Conservation (phyloP, 495 filamentous ascomycete species). For the Collariella sp. region DNA sequence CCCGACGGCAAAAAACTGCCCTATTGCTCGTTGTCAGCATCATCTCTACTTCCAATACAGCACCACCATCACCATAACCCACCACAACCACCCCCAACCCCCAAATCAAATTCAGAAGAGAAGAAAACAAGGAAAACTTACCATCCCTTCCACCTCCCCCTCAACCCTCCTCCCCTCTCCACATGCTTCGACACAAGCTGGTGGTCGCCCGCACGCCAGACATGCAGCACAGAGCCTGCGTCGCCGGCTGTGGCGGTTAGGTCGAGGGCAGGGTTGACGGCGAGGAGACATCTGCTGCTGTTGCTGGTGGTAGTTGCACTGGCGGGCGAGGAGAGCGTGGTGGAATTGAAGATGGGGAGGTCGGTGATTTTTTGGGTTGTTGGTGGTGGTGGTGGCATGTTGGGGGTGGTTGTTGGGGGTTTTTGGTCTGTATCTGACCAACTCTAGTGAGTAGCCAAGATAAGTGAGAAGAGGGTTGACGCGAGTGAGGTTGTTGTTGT, state of each 20-base stretch:
- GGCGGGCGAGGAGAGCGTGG: slow-evolving; percentile 32
- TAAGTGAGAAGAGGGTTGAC: too few species aligned
- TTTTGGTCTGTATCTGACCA: too few species aligned
- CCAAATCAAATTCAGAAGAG: slow-evolving; percentile 6
- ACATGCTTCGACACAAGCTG: slow-evolving; percentile 37
- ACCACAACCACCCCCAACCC: slow-evolving; percentile 24
- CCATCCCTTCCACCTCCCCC: slow-evolving; percentile 72
- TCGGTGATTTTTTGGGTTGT: not conserved
- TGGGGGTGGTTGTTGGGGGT: too few species aligned
- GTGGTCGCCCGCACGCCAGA: slow-evolving; percentile 44
- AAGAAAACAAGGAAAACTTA: slow-evolving; percentile 25
- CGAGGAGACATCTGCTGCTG: slow-evolving; percentile 37
- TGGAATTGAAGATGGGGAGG: slow-evolving; percentile 37
- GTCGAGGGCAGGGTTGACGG: slow-evolving; percentile 78
- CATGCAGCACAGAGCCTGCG: slow-evolving; percentile 56
- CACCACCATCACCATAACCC: too few species aligned
- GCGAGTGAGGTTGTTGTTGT: too few species aligned
- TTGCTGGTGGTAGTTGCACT: too few species aligned
- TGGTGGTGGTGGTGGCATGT: not conserved
- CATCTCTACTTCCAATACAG: too few species aligned
- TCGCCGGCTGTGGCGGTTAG: slow-evolving; percentile 66
- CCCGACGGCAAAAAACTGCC: slow-evolving; percentile 66
- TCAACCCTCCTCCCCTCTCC: slow-evolving; percentile 44
- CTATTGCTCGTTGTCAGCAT: slow-evolving; percentile 69
- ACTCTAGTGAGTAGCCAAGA: too few species aligned